These are phyloP conservation scores for Phaeosphaeria sp. DNA, from an alignment of 2,329 filamentous ascomycete species.

Conservation along the genomic window DNA sequence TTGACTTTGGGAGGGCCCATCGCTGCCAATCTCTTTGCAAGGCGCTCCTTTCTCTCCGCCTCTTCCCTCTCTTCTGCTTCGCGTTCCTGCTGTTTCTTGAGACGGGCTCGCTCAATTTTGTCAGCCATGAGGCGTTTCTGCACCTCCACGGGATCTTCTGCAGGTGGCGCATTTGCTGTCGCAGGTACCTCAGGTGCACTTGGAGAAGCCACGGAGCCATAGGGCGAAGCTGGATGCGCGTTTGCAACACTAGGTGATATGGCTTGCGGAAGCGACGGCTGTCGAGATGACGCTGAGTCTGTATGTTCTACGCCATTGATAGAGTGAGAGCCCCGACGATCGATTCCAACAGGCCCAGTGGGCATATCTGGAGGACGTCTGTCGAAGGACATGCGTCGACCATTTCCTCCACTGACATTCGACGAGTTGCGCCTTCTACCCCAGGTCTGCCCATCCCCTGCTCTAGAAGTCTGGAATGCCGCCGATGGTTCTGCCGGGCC, in stretches of 20 bases:
- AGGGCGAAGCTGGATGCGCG: slow-evolving; percentile 45
- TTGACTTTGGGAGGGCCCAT: slow-evolving; percentile 62
- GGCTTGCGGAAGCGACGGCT: slow-evolving; percentile 29
- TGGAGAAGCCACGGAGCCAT: slow-evolving; percentile 40
- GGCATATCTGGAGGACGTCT: slow-evolving; percentile 52
- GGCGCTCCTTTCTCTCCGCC: slow-evolving; percentile 72
- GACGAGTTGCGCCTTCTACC: slow-evolving; percentile 84
- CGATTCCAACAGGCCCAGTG: slow-evolving; percentile 30
- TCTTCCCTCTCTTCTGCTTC: slow-evolving; percentile 73
- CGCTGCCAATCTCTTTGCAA: slow-evolving; percentile 74
- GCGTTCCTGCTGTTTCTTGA: slow-evolving; percentile 64
- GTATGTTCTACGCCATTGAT: slow-evolving; percentile 35
- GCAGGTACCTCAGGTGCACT: slow-evolving; percentile 28
- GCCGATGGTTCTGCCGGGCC: slow-evolving; percentile 82
- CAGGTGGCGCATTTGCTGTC: slow-evolving; percentile 51
- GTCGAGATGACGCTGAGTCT: slow-evolving; percentile 29
- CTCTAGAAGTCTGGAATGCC: slow-evolving; percentile 81
- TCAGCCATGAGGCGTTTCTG: slow-evolving; percentile 74
- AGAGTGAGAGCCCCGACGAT: slow-evolving; percentile 41
- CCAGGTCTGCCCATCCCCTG: slow-evolving; percentile 69
- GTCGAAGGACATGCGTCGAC: slow-evolving; percentile 67
- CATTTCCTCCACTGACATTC: slow-evolving; percentile 86
- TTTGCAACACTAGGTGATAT: slow-evolving; percentile 41
- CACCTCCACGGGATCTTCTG: slow-evolving; percentile 69
- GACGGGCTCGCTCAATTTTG: slow-evolving; percentile 70